These are phyloP conservation scores for Yueomyces sp. DNA, from an alignment of 805 yeast genomes.

Conservation along the genomic window DNA sequence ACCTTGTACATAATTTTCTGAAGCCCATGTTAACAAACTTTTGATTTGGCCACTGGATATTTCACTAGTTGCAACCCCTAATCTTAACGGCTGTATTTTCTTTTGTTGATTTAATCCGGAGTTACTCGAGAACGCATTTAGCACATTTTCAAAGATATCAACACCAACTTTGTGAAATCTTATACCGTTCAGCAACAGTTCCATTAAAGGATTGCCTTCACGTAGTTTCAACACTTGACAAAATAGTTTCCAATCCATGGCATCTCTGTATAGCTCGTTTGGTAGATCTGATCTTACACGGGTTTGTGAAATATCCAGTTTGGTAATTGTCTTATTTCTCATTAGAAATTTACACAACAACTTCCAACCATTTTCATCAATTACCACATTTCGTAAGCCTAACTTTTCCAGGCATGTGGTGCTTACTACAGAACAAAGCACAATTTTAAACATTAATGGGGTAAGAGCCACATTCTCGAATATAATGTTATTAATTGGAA, in stretches of 20 bases:
- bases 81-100: slow-evolving; percentile 22
- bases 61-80: slow-evolving; percentile 71
- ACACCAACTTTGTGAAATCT: slow-evolving; percentile 38
- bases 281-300: slow-evolving; percentile 26
- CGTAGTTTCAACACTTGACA: slow-evolving; percentile 55
- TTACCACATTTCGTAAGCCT: slow-evolving; percentile 65
- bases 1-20: slow-evolving; percentile 34
- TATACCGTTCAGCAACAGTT: slow-evolving; percentile 68
- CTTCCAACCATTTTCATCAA: slow-evolving; percentile 66
- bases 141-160: slow-evolving; percentile 37
- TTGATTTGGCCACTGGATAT: slow-evolving; percentile 45
- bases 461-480: slow-evolving; percentile 71
- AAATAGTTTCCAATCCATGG: slow-evolving; percentile 73
- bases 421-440: slow-evolving; percentile 57
- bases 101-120: neutral
- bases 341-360: slow-evolving; percentile 62
- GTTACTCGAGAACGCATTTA: slow-evolving; percentile 32
- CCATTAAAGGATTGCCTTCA: slow-evolving; percentile 54
- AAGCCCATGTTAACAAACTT: slow-evolving; percentile 46
- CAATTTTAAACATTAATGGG: slow-evolving; percentile 59
- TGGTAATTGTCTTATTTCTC: slow-evolving; percentile 41
- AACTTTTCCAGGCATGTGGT: slow-evolving; percentile 58
- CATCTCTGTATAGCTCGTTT: slow-evolving; percentile 38
- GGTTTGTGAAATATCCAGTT: slow-evolving; percentile 60
- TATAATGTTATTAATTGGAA: slow-evolving; percentile 62